Conservation (phyloP, 768 basidiomycete species). For the Phylloporus sp. region DNA sequence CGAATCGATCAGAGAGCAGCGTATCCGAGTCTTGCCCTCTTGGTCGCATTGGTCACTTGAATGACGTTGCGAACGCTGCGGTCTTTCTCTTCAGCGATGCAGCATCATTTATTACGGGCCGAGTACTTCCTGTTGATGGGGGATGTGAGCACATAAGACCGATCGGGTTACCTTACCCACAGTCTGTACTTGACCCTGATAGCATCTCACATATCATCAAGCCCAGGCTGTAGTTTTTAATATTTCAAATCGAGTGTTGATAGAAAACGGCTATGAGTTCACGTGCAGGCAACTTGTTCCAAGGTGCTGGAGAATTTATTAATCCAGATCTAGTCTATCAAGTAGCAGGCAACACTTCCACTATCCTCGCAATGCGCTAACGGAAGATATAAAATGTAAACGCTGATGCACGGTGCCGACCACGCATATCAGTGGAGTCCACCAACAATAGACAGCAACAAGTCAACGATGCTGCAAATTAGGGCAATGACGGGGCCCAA, state of each 20-base stretch:
- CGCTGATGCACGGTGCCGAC: neutral
- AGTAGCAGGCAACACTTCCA: too few relatives aligned
- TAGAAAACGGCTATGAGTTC: too few relatives aligned
- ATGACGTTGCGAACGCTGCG: slow-evolving; percentile 66
- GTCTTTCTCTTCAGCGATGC: slow-evolving; percentile 82
- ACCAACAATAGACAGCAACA: neutral
- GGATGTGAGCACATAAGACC: slow-evolving; percentile 50
- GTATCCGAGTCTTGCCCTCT: slow-evolving; percentile 22
- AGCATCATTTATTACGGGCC: slow-evolving; percentile 71
- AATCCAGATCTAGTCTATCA: too few relatives aligned
- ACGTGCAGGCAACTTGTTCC: too few relatives aligned
- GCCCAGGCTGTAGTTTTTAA: slow-evolving; percentile 29
- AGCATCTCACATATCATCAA: slow-evolving; percentile 49
- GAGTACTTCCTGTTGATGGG: slow-evolving; percentile 69
- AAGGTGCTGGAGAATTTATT: too few relatives aligned
- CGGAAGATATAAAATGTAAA: neutral
- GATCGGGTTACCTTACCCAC: slow-evolving; percentile 54
- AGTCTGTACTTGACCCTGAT: slow-evolving; percentile 55
- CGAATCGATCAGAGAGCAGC: slow-evolving; percentile 5
- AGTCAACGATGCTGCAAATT: neutral
- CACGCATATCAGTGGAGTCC: too few relatives aligned
- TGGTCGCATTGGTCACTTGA: slow-evolving; percentile 53
- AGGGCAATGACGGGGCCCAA: neutral
- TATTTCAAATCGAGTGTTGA: too few relatives aligned
- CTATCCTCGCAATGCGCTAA: slow-evolving; percentile 2